Conservation (phyloP, 23 red algal genomes). For the Rhodosorus marinus region DNA sequence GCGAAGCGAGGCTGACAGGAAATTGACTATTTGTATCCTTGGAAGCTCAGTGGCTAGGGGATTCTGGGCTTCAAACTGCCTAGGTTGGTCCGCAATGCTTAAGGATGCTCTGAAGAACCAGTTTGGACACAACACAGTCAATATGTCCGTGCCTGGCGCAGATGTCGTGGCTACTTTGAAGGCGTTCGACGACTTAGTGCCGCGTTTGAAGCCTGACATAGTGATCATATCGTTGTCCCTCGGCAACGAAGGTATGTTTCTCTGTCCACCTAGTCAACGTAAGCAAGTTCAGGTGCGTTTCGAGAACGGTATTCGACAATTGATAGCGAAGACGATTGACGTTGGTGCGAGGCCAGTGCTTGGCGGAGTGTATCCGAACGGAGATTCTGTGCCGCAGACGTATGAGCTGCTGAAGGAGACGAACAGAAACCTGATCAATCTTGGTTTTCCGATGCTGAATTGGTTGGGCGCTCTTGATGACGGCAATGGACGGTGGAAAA, state of each 20-base stretch:
- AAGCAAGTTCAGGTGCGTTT: neutral
- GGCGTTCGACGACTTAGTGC: too few relatives aligned
- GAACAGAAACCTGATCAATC: neutral
- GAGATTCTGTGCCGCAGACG: neutral
- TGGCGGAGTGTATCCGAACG: neutral
- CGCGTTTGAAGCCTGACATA: neutral
- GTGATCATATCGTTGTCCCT: neutral
- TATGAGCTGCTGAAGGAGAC: neutral
- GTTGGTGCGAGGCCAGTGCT: neutral
- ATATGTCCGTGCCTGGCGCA: neutral
- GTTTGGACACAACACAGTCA: neutral
- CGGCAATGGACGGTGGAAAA: neutral
- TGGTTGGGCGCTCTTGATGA: neutral
- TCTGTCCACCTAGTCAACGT: neutral
- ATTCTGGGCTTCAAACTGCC: neutral
- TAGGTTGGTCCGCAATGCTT: neutral
- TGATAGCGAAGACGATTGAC: neutral
- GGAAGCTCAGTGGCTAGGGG: neutral
- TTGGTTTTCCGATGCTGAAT: too few relatives aligned
- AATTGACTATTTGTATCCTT: neutral
- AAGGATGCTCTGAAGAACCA: neutral
- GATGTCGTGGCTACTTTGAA: constrained; percentile 1
- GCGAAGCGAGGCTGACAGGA: neutral
- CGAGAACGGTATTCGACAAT: neutral
- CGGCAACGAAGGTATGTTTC: neutral